These are phyloP conservation scores for Pachyrhizus erosus DNA, from an alignment of 306 rosid genomes.

Conservation along the genomic window DNA sequence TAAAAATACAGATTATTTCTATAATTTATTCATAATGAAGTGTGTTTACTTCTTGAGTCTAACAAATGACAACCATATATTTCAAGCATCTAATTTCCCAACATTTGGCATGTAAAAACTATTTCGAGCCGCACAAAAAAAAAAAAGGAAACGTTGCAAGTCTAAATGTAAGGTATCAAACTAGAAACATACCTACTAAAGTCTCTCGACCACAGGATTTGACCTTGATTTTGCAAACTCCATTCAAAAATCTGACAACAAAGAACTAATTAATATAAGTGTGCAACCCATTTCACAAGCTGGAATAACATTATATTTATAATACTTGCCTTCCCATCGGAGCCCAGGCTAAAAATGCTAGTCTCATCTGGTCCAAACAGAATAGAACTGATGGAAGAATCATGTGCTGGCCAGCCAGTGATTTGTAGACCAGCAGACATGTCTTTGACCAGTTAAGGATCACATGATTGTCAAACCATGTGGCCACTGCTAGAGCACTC, in stretches of 20 bases:
- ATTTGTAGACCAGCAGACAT: slow-evolving; percentile 97
- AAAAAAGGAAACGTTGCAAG: neutral
- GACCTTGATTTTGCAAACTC: slow-evolving; percentile 99
- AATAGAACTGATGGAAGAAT: slow-evolving; percentile 89
- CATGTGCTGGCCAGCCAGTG: slow-evolving; percentile 99
- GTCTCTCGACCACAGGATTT: slow-evolving; percentile 90
- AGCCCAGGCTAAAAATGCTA: slow-evolving; percentile 91
- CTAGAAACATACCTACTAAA: slow-evolving; percentile 65
- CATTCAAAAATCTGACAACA: slow-evolving; percentile 83
- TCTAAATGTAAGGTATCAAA: slow-evolving; percentile 30
- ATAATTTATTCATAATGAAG: neutral
- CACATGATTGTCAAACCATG: slow-evolving; percentile 15
- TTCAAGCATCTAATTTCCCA: slow-evolving; percentile 6
- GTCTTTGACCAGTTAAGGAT: slow-evolving; percentile 77
- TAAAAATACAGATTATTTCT: neutral
- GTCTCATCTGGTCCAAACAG: slow-evolving; percentile 98
- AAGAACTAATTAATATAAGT: slow-evolving; percentile 26
- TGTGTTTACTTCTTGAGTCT: neutral
- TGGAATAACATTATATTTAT: slow-evolving; percentile 28
- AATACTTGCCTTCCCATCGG: slow-evolving; percentile 85
- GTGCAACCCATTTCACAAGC: slow-evolving; percentile 17
- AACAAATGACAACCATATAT: neutral
- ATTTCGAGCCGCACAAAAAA: neutral
- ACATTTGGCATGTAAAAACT: slow-evolving; percentile 1
- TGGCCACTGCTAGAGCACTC: neutral